These are phyloP conservation scores for Kwoniella heveanensis DNA, from an alignment of 768 basidiomycete species.

Conservation along the genomic window DNA sequence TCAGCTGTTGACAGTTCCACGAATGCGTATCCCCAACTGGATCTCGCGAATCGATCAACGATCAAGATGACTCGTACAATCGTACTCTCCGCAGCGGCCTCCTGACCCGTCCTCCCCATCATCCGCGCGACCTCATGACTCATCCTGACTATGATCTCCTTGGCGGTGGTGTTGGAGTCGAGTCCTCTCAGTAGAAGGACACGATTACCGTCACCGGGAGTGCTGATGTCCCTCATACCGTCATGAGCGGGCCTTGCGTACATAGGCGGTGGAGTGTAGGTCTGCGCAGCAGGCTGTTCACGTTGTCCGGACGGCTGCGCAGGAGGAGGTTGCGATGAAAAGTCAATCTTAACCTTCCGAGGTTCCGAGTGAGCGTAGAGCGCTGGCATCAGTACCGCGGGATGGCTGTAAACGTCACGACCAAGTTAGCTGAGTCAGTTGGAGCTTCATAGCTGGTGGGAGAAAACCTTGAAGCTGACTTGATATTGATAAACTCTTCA, in stretches of 20 bases:
- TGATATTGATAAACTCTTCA: conserved; percentile 83
- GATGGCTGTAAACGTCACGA: no score
- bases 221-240: conserved; percentile 92
- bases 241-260: conserved; percentile 63
- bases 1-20: conserved; percentile 84
- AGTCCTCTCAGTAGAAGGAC: conserved; percentile 88
- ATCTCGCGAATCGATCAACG: conserved; percentile 78
- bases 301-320: not conserved
- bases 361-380: conserved; percentile 80
- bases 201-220: conserved; percentile 61
- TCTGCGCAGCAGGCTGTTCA: not conserved
- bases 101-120: conserved; percentile 28
- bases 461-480: conserved; percentile 47
- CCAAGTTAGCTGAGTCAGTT: not conserved
- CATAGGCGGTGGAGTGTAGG: conserved; percentile 10
- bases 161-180: conserved; percentile 81
- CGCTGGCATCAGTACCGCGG: conserved; percentile 88
- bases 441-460: not conserved
- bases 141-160: conserved; percentile 83
- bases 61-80: conserved; percentile 86
- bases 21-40: conserved; percentile 91
- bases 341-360: conserved; percentile 92
- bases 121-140: conserved; percentile 69
- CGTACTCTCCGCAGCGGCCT: conserved; percentile 75
- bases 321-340: conserved; percentile 63